Percentiles rank a stretch among this genome's conserved stretches.
These are phyloP conservation scores for Onygenales sp. DNA, from an alignment of 2,329 filamentous ascomycete genomes.

Conservation along the genomic window DNA sequence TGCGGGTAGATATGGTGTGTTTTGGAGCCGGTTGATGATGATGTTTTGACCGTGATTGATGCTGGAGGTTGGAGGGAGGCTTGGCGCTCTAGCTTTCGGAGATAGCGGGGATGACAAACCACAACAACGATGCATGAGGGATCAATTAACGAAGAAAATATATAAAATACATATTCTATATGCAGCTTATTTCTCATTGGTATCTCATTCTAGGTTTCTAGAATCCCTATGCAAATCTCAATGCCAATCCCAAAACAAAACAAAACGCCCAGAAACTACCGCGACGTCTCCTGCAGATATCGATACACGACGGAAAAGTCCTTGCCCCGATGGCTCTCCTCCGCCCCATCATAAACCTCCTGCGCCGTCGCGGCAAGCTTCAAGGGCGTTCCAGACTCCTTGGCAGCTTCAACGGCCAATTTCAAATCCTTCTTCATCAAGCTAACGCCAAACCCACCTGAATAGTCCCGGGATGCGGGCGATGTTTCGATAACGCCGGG, in stretches of 20 bases:
- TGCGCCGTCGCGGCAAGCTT: constrained; percentile 54
- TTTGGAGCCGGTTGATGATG: neutral
- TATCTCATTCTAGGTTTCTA: neutral
- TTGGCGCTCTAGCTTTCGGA: neutral
- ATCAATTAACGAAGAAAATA: no score
- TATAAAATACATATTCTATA: neutral
- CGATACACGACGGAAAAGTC: constrained; percentile 79
- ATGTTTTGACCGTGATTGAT: neutral
- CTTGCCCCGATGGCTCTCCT: constrained; percentile 54
- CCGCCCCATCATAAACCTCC: constrained; percentile 59
- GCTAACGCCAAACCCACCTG: constrained; percentile 65
- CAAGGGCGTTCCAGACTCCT: constrained; percentile 56
- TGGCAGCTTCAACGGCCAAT: constrained; percentile 62
- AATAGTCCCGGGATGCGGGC: constrained; percentile 67
- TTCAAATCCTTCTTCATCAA: constrained; percentile 74
- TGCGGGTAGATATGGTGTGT: neutral
- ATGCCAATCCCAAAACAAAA: neutral
- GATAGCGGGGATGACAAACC: neutral
- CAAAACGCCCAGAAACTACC: constrained; percentile 2
- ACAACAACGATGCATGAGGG: neutral
- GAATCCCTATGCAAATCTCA: no score
- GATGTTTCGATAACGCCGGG: constrained; percentile 68
- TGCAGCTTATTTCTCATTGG: neutral
- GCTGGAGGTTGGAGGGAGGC: neutral
- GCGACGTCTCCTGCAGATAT: constrained; percentile 42